A percentile compares a stretch with the other conserved stretches of the same genome.
phyloP scores from a whole-genome alignment of 2,329 filamentous ascomycete species.

The Emmonsiellopsis sp. region DNA sequence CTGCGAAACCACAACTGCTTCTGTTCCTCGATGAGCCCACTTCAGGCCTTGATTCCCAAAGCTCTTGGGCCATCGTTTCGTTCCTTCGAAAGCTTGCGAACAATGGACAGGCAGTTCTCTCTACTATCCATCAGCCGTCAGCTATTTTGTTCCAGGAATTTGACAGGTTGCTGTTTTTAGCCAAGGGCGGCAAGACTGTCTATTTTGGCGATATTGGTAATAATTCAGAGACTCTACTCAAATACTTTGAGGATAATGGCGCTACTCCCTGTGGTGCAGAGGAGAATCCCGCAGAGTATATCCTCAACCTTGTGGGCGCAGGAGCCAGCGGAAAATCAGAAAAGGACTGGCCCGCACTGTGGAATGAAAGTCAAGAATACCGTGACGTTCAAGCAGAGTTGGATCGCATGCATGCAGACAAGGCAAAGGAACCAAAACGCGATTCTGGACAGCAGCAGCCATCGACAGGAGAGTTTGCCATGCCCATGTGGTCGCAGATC shows the following conservation, averaged over 20 bases:
- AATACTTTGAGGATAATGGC: slow-evolving; percentile 58
- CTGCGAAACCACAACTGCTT: slow-evolving; percentile 75
- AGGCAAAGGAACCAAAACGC: slow-evolving; percentile 25
- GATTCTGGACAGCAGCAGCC: slow-evolving; percentile 32
- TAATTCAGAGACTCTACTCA: slow-evolving; percentile 46
- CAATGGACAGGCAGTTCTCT: slow-evolving; percentile 78
- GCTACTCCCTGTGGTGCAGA: slow-evolving; percentile 47
- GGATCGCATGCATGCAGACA: slow-evolving; percentile 44
- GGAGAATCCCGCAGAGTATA: slow-evolving; percentile 67
- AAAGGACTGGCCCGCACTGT: slow-evolving; percentile 54
- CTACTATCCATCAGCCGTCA: slow-evolving; percentile 88
- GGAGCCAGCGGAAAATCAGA: slow-evolving; percentile 58
- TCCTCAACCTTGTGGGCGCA: slow-evolving; percentile 50
- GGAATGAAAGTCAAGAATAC: slow-evolving; percentile 51
- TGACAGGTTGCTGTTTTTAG: slow-evolving; percentile 53
- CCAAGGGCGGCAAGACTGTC: slow-evolving; percentile 55
- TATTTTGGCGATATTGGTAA: slow-evolving; percentile 59
- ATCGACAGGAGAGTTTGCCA: slow-evolving; percentile 61
- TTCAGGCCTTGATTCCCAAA: slow-evolving; percentile 82
- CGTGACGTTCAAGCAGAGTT: slow-evolving; percentile 48
- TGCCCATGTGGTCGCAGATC: slow-evolving; percentile 59
- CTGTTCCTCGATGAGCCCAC: slow-evolving; percentile 90
- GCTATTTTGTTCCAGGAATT: slow-evolving; percentile 85
- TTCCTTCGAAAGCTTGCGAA: slow-evolving; percentile 80
- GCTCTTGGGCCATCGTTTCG: slow-evolving; percentile 78